phyloP scores from a whole-genome alignment of 306 rosid genomes.

The Cucurbita maxima region DNA sequence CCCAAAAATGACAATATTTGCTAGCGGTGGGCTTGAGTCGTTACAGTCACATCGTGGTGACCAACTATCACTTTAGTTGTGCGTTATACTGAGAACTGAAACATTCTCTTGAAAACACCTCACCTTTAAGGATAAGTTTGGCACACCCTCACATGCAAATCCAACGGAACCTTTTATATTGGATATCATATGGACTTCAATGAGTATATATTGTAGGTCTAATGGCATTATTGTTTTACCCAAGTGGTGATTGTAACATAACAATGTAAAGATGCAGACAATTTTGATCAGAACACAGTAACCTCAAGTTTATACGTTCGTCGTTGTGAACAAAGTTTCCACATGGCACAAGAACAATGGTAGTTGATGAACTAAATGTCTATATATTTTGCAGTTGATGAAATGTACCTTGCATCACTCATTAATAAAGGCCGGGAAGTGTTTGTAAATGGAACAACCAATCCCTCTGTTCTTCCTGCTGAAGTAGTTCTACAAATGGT shows the following conservation, averaged over 20 bases:
- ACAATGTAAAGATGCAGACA: neutral
- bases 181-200: neutral
- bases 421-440: conserved; percentile 79
- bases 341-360: neutral
- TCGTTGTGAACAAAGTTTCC: neutral
- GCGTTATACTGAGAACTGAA: too few species aligned
- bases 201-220: neutral
- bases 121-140: neutral
- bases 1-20: too few species aligned
- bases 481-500: conserved; percentile 61
- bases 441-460: conserved; percentile 38
- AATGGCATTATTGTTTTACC: neutral
- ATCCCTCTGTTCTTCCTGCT: conserved; percentile 65
- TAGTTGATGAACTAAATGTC: neutral
- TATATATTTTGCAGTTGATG: conserved; percentile 56
- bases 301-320: neutral
- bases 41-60: neutral
- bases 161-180: neutral
- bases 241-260: neutral
- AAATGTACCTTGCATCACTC: conserved; percentile 78
- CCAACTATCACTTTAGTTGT: too few species aligned
- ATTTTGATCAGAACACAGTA: neutral
- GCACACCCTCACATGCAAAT: neutral
- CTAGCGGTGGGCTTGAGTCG: too few species aligned
- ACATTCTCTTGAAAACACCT: neutral